Percentiles rank a stretch among this genome's conserved stretches.
phyloP scores from a whole-genome alignment of 2,329 filamentous ascomycete species.

The Alternaria novae-zelandiae region DNA sequence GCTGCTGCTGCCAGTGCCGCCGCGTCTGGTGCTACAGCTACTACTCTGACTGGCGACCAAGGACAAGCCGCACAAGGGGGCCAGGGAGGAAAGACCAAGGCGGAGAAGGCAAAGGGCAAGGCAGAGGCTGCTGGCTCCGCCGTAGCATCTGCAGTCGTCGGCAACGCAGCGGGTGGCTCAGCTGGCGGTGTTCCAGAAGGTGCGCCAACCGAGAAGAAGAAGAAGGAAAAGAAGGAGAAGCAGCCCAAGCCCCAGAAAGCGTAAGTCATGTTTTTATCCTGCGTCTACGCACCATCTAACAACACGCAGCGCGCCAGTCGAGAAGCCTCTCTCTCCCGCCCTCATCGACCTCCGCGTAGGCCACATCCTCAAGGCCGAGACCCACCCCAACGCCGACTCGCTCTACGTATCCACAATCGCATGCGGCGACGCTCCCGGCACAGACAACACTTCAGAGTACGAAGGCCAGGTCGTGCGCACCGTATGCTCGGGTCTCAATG shows the following conservation, averaged over 20 bases:
- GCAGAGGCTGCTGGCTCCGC: slow-evolving; percentile 62
- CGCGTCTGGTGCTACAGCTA: slow-evolving; percentile 55
- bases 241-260: slow-evolving; percentile 72
- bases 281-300: slow-evolving; percentile 18
- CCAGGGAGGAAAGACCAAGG: slow-evolving; percentile 54
- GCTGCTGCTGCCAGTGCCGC: slow-evolving; percentile 61
- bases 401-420: slow-evolving; percentile 95
- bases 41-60: slow-evolving; percentile 42
- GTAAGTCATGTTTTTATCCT: slow-evolving; percentile 23
- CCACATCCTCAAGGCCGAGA: slow-evolving; percentile 93
- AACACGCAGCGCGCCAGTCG: slow-evolving; percentile 57
- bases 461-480: slow-evolving; percentile 92
- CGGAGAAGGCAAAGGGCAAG: slow-evolving; percentile 58
- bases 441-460: slow-evolving; percentile 88
- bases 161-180: slow-evolving; percentile 44
- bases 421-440: slow-evolving; percentile 84
- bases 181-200: slow-evolving; percentile 48
- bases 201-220: slow-evolving; percentile 57
- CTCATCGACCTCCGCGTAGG: slow-evolving; percentile 96
- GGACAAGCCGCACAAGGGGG: slow-evolving; percentile 28
- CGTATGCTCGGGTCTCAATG: slow-evolving; percentile 96
- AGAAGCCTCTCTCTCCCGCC: slow-evolving; percentile 79
- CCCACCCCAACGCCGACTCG: slow-evolving; percentile 95
- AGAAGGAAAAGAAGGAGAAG: slow-evolving; percentile 93
- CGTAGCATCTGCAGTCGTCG: slow-evolving; percentile 54